Base-by-base conservation (phyloP, 352 stramenopile species). In the Globisporangium paroecandrum region DNA sequence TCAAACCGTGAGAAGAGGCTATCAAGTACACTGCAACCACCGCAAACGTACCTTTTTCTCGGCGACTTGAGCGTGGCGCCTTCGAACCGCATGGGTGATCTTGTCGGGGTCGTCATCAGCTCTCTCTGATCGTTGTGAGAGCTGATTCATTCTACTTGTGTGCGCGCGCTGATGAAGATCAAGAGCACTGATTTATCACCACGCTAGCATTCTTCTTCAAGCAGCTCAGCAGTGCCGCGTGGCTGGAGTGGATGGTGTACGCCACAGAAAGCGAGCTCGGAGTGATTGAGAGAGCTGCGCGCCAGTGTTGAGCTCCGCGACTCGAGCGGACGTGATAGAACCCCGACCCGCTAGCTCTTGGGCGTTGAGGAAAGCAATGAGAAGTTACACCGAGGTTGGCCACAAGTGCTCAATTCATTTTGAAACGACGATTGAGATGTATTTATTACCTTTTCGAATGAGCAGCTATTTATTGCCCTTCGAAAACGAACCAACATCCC, bases 21-120 rank as follows among this genome's bases (percentile, higher is more conserved):
- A 36, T 25, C 29, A 9, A 49, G 10, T 7, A 27, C 20, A 20
- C 7, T 6, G 5, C 51, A 58, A 9, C 1, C 20, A 71, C n/a
- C 54, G 5, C 49, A 32, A n/a, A 6, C 13, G 24, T 58, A 72
- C 62, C 43, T 72, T 58, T n/a, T 62, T 71, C 25, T 68, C 47
- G 3, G 54, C 41, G 22, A 68, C 54, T 49, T 71, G 60, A 10
- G 60, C 60, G 5, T 68, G 22, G 12, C 60, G 66, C 18, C 66
- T 20, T 53, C 61, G 59, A 34, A 15, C 27, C 1, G 41, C 25
- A 12, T 66, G 65, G 18, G 25, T 5, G 22, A 54, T 12, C 13
- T 65, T 69, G 56, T 65, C 65, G 25, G 41, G 27, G 22, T 69
- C 57, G 18, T 65, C 47, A 18, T 54, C 58, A 6, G 36, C 65